Base-by-base conservation (phyloP, 2,329 filamentous ascomycete species). In the Catunica adiposa region DNA sequence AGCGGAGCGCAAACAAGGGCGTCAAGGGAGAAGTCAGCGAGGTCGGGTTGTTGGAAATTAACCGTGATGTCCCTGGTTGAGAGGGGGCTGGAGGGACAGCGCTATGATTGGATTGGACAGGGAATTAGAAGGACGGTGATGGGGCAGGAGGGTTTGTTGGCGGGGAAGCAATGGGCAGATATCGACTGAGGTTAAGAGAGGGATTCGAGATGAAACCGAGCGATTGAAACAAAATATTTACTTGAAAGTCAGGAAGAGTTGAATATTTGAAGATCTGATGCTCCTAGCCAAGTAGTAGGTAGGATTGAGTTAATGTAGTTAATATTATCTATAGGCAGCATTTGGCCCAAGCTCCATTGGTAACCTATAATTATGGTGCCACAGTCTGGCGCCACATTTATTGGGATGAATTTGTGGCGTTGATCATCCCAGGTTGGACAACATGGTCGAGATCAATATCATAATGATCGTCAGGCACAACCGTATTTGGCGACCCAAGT, bases 401-500 rank as follows among this genome's bases (percentile, higher is more conserved):
- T 8, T 17, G 9, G 22, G 11, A 7, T 11, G 26, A 48, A 40
- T 9, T 11, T 48, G 44, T 48, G 44, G 44, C 44, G 44, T 22
- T 20, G 3, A 44, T 44, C 9, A 44, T n/a, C 8, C 8, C 2
- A 22, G 44, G 44, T 22, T 23, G 22, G 44, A 48, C n/a, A 11
- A 48, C 44, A 48, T 48, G 44, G 44, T 14, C 11, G 22, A 48
- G 22, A 48, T 48, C 44, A 20, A 48, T 3, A 48, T 48, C 44
- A 48, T 48, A 20, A 48, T 48, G 44, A 48, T 48, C 44, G 23
- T 48, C 44, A 48, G 44, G 44, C 44, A 48, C 44, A 48, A 48
- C 44, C 44, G 4, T 25, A 7, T 25, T 48, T 26, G 11, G 22
- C 11, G 23, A 48, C 22, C 44, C 22, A 25, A 20, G 15, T 11